These are phyloP conservation scores for Cladobotryum protrusum DNA, from an alignment of 2,329 filamentous ascomycete species.

Conservation along the genomic window DNA sequence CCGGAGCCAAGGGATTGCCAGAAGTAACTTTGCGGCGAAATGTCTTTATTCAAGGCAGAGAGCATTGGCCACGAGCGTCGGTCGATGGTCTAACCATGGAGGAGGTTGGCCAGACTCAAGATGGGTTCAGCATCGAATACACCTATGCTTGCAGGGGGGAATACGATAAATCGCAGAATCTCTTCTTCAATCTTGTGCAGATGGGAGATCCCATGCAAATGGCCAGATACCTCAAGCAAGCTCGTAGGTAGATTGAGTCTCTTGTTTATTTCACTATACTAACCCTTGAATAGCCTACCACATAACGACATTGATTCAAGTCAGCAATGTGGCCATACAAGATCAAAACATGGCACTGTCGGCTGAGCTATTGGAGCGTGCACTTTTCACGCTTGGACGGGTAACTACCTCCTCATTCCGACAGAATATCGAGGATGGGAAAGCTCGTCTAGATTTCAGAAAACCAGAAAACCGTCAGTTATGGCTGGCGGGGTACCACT, in stretches of 20 bases:
- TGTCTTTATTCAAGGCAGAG: slow-evolving; percentile 78
- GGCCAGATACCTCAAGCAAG: slow-evolving; percentile 58
- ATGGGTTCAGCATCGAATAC: slow-evolving; percentile 62
- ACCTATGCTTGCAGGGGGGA: slow-evolving; percentile 65
- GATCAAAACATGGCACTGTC: slow-evolving; percentile 82
- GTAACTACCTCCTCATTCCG: slow-evolving; percentile 79
- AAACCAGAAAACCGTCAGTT: slow-evolving; percentile 87
- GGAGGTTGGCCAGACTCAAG: slow-evolving; percentile 33
- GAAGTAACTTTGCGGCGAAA: slow-evolving; percentile 71
- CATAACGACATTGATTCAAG: slow-evolving; percentile 87
- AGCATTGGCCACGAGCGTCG: slow-evolving; percentile 75
- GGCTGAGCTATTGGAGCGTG: slow-evolving; percentile 81
- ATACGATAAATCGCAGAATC: slow-evolving; percentile 68
- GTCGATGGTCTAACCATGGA: slow-evolving; percentile 83
- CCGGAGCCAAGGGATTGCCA: slow-evolving; percentile 55
- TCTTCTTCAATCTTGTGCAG: slow-evolving; percentile 76
- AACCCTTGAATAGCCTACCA: slow-evolving; percentile 60
- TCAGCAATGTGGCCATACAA: slow-evolving; percentile 85
- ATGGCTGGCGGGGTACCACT: slow-evolving; percentile 84
- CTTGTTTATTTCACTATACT: background rate
- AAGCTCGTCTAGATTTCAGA: slow-evolving; percentile 72
- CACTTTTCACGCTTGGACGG: slow-evolving; percentile 88
- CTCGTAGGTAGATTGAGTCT: slow-evolving; percentile 26
- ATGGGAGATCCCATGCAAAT: slow-evolving; percentile 78
- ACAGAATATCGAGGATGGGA: slow-evolving; percentile 67